phyloP scores from a whole-genome alignment of 73 alveolate genomes.

The Paraurostyla sp. region DNA sequence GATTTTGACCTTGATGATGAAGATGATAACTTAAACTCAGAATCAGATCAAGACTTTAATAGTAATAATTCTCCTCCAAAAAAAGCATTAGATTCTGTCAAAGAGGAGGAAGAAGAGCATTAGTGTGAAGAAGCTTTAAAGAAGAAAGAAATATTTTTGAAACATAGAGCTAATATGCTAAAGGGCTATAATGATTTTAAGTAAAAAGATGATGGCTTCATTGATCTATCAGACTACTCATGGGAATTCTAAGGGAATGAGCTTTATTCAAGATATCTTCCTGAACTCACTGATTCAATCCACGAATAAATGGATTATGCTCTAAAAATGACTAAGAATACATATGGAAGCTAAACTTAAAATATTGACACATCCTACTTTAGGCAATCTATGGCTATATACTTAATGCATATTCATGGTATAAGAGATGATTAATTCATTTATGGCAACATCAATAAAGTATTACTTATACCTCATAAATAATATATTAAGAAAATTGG shows the following conservation, averaged over 20 bases:
- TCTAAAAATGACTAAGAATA: slow-evolving; percentile 62
- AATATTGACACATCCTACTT: slow-evolving; percentile 51
- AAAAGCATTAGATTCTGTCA: not conserved
- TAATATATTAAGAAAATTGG: slow-evolving; percentile 40
- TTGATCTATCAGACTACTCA: slow-evolving; percentile 44
- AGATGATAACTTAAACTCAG: slow-evolving; percentile 15
- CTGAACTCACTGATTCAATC: slow-evolving; percentile 45
- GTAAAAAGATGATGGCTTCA: slow-evolving; percentile 20
- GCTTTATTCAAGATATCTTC: slow-evolving; percentile 16
- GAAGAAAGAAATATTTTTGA: slow-evolving; percentile 25
- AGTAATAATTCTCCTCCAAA: not conserved
- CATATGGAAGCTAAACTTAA: slow-evolving; percentile 32
- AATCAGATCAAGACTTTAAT: slow-evolving; percentile 18
- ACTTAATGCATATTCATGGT: slow-evolving; percentile 51
- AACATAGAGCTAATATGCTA: slow-evolving; percentile 25
- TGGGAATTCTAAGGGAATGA: slow-evolving; percentile 66
- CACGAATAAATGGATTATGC: slow-evolving; percentile 62
- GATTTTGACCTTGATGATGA: slow-evolving; percentile 37
- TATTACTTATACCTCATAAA: slow-evolving; percentile 5
- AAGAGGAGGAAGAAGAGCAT: slow-evolving; percentile 49
- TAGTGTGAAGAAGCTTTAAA: not conserved
- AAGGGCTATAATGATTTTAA: slow-evolving; percentile 31
- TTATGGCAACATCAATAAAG: slow-evolving; percentile 12
- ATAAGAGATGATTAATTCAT: slow-evolving; percentile 45
- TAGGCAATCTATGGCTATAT: slow-evolving; percentile 41